Evolutionary conservation across 2,329 filamentous ascomycete genomes (phyloP), one percentile per base, ranked within the genome.

Genomic region (Phialemonium atrogriseum): DNA sequence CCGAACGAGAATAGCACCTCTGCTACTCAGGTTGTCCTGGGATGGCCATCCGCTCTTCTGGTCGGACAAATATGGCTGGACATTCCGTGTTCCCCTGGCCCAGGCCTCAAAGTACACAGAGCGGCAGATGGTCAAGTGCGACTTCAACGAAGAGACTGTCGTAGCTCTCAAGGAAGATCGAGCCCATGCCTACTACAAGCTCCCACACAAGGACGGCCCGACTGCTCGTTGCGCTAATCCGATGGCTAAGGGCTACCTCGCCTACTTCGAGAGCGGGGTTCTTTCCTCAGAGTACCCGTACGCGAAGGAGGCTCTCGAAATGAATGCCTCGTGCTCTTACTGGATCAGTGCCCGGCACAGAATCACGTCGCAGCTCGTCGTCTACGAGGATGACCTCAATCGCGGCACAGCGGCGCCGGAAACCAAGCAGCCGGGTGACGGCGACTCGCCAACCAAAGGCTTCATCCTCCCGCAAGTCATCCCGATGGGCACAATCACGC

Each of bases 271-370:
- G 48, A 84, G 83, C 21, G 89, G 87, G 0, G 84, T 73, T 1
- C 63, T 98, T 4, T 84, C 85, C 1, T 96, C 89, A 0, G 82
- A 94, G 54, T 96, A 82, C 48, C 55, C 77, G 0, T 89, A 95
- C 48, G 91, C 91, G 0, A 96, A 93, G 50, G 87, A 94, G 54
- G 91, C 93, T 0, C 64, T 98, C 25, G 84, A 96, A 46, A 98
- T 98, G 91, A 98, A 98, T 47, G 87, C 91, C 0, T 94, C 87
- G 0, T 98, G 93, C 53, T 96, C 89, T 1, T 98, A 98, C 58
- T 98, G 93, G 91, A 96, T 98, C 46, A 94, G 86, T 48, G 88
- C 91, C 11, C 74, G 91, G 39, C 86, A 94, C 50, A 71, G 91
- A 30, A 98, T 98, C 57, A 89, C 66, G 69, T 84, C 80, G n/a